Base-by-base conservation (phyloP, 352 stramenopile species). In the Phytopythium vexans region DNA sequence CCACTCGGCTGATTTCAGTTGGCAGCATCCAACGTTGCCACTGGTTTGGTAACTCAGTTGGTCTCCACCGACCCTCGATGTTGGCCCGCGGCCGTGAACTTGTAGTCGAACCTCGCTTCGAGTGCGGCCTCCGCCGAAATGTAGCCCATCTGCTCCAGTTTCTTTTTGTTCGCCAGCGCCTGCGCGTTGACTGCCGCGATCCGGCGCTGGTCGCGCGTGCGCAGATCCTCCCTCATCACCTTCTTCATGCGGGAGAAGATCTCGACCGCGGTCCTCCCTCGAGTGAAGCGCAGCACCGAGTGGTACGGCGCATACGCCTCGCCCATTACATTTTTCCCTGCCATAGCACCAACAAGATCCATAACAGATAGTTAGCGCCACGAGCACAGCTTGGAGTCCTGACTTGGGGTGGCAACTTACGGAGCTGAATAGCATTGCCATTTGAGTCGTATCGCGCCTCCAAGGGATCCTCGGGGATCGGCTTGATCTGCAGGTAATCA, bases 211-310 rank as follows among this genome's bases (percentile, higher is more conserved):
- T 71, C 63, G 15, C 66, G 66, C 12, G 62, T 60, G 12, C 15
- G 55, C 7, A 74, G 14, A 44, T 74, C 66, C 14, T 66, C 54
- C 5, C 58, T 58, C 14, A 74, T 52, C 11, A 39, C 41, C 8
- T 27, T 49, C 39, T 66, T 74, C 62, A 74, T 71, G 52, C 54
- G 58, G 16, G 60, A 44, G 31, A 66, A 74, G 44, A 71, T 42
- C 31, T 74, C 62, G 3, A 62, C 43, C 1, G 57, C 45, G 1
- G 51, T 49, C 14, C 68, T 50, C 0, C 39, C 41, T 33, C 58
- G 54, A 8, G 66, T 51, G 50, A 65, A 74, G 14, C 54, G 41
- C 32, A 74, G 44, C 4, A 51, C 57, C 14, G 54, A 34, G 21
- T 35, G 49, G 31, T 48, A 53, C 1, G 44, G 21, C 4, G 65